These are phyloP conservation scores for Micractinium sp. DNA, from an alignment of 139 green algal species.

Conservation along the genomic window DNA sequence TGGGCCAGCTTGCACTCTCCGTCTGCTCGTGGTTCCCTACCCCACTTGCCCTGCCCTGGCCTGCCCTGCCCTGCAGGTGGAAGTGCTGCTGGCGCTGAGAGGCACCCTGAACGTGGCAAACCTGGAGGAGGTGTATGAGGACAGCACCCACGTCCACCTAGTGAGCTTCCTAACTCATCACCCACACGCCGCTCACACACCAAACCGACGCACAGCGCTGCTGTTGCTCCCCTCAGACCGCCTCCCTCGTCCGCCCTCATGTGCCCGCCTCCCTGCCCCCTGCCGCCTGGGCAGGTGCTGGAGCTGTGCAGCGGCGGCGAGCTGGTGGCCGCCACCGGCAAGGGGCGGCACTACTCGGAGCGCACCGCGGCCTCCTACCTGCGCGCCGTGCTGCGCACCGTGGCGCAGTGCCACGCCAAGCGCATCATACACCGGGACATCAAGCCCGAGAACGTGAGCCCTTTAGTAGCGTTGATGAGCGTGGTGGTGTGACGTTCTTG, in stretches of 20 bases:
- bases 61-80: constrained; percentile 27
- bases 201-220: too few relatives aligned
- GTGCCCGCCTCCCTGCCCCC: background rate
- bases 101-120: constrained; percentile 49
- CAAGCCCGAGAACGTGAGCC: constrained; percentile 45
- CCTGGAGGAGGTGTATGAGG: constrained; percentile 58
- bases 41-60: background rate
- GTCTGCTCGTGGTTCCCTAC: background rate
- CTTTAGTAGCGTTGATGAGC: too few relatives aligned
- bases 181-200: too few relatives aligned
- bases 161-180: too few relatives aligned
- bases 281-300: constrained; percentile 25
- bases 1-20: too few relatives aligned
- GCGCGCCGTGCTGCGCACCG: constrained; percentile 47
- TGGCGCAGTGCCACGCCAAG: constrained; percentile 55
- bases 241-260: too few relatives aligned
- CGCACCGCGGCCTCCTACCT: constrained; percentile 48
- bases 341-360: constrained; percentile 48
- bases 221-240: too few relatives aligned
- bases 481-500: background rate
- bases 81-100: constrained; percentile 44
- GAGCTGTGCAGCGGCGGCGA: constrained; percentile 61
- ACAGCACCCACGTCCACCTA: constrained; percentile 49
- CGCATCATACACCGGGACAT: constrained; percentile 59
- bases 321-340: constrained; percentile 35